A percentile compares a stretch with the other conserved stretches of the same genome.
Conservation (phyloP, 2,329 filamentous ascomycete species). For the Colletotrichum ledebouriae region DNA sequence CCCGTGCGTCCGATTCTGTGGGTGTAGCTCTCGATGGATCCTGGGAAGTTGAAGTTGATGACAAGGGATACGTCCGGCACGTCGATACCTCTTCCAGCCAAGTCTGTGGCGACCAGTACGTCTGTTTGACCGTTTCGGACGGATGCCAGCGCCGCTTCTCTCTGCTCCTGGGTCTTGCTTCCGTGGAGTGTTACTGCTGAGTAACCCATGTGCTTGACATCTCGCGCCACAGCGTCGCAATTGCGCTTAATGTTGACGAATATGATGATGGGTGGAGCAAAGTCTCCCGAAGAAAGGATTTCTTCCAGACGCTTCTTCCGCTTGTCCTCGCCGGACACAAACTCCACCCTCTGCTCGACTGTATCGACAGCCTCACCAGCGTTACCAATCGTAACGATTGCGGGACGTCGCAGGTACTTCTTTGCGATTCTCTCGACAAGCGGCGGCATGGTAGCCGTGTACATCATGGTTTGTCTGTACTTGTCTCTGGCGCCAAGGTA, state of each 20-base stretch:
- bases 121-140: slow-evolving; percentile 85
- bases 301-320: slow-evolving; percentile 96
- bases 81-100: slow-evolving; percentile 97
- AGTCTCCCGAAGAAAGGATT: slow-evolving; percentile 85
- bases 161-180: slow-evolving; percentile 96
- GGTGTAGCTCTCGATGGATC: slow-evolving; percentile 88
- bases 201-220: slow-evolving; percentile 95
- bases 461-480: slow-evolving; percentile 99
- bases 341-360: slow-evolving; percentile 96
- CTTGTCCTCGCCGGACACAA: slow-evolving; percentile 91
- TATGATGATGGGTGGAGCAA: slow-evolving; percentile 92
- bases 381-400: slow-evolving; percentile 95
- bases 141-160: slow-evolving; percentile 90
- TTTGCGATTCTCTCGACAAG: slow-evolving; percentile 96
- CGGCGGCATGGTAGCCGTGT: slow-evolving; percentile 97
- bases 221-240: slow-evolving; percentile 93
- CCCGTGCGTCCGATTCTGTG: slow-evolving; percentile 97
- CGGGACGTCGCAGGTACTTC: slow-evolving; percentile 93
- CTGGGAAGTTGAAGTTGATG: slow-evolving; percentile 98
- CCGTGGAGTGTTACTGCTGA: slow-evolving; percentile 92
- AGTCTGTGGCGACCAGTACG: slow-evolving; percentile 93
- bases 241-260: slow-evolving; percentile 99
- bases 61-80: slow-evolving; percentile 94
- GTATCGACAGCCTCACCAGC: slow-evolving; percentile 96
- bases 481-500: slow-evolving; percentile 81